A percentile compares a stretch with the other conserved stretches of the same genome.
Conservation (phyloP, 2,329 filamentous ascomycete species). For the Talaromyces pinophilus region DNA sequence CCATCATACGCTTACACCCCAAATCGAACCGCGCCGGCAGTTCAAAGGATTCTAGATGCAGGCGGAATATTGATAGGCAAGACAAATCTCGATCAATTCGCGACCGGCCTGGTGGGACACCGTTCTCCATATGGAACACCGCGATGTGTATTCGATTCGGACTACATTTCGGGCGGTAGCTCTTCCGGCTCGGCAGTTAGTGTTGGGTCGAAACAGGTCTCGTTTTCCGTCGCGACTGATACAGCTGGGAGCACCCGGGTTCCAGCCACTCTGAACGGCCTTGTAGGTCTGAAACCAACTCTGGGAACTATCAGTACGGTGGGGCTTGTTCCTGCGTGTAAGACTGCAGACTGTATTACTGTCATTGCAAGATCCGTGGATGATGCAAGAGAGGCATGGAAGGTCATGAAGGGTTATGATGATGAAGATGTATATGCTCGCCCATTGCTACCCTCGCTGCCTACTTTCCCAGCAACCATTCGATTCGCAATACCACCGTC, state of each 20-base stretch:
- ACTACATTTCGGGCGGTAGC: constrained; percentile 59
- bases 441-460: background rate
- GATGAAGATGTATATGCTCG: constrained; percentile 53
- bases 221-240: constrained; percentile 54
- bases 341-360: constrained; percentile 60
- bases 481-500: background rate
- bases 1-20: constrained; percentile 52
- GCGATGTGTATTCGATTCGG: constrained; percentile 52
- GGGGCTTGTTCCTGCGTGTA: constrained; percentile 49
- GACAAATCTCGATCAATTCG: constrained; percentile 62
- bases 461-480: background rate
- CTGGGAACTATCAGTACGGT: constrained; percentile 28
- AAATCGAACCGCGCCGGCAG: constrained; percentile 45
- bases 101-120: constrained; percentile 61
- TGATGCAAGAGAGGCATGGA: constrained; percentile 48
- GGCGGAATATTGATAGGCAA: constrained; percentile 62
- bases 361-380: constrained; percentile 53
- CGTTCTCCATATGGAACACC: constrained; percentile 60
- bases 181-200: constrained; percentile 58
- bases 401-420: constrained; percentile 53
- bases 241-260: constrained; percentile 32
- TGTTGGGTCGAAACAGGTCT: constrained; percentile 48
- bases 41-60: constrained; percentile 51
- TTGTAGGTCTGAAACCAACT: constrained; percentile 33
- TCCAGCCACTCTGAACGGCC: constrained; percentile 31